Conservation (phyloP, 768 basidiomycete genomes). For the Leccinum subgranulosum region DNA sequence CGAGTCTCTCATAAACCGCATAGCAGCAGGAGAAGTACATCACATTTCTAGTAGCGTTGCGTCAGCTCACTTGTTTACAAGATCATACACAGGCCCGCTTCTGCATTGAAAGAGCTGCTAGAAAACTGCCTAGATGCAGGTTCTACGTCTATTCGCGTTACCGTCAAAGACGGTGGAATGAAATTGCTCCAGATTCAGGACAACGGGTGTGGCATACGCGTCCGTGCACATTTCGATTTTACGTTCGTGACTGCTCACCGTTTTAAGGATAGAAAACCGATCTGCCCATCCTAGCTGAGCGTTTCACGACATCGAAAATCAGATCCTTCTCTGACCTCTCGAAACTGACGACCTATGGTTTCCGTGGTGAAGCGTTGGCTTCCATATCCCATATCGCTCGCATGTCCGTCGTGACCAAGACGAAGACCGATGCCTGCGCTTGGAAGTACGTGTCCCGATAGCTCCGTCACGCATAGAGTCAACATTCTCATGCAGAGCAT, state of each 20-base stretch:
- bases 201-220: constrained; percentile 93
- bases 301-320: constrained; percentile 95
- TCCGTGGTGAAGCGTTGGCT: constrained; percentile 94
- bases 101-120: constrained; percentile 92
- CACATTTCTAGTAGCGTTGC: not conserved
- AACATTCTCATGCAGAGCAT: constrained; percentile 50
- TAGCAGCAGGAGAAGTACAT: constrained; percentile 74
- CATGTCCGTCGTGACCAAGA: constrained; percentile 88
- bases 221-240: constrained; percentile 35
- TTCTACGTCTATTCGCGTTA: constrained; percentile 80
- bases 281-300: constrained; percentile 85
- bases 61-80: constrained; percentile 31
- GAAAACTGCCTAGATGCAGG: constrained; percentile 97
- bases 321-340: constrained; percentile 82
- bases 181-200: constrained; percentile 95
- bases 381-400: constrained; percentile 94
- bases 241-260: not conserved
- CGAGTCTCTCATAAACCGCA: constrained; percentile 85
- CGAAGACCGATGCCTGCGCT: constrained; percentile 73
- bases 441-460: constrained; percentile 72
- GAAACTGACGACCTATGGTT: constrained; percentile 87
- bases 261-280: constrained; percentile 66
- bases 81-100: constrained; percentile 89
- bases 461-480: not conserved
- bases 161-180: constrained; percentile 92